Evolutionary conservation across 495 filamentous ascomycete species (phyloP).

Genomic region (Talaromyces adpressus): DNA sequence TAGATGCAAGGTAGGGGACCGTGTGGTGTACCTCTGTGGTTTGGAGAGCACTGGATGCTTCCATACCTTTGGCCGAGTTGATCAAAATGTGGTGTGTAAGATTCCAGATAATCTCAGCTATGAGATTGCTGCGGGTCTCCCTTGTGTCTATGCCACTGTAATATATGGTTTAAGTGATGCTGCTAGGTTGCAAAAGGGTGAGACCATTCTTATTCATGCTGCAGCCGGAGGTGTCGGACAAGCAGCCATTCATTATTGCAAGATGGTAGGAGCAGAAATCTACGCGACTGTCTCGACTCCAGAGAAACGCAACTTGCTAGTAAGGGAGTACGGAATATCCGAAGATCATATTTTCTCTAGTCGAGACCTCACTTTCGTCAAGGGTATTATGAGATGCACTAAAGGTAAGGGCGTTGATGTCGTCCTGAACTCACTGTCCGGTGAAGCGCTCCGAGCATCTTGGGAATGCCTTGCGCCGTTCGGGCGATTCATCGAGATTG

Average conservation of each 20-base stretch:
- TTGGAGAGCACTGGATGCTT: slow-evolving; percentile 2
- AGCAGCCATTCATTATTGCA: slow-evolving; percentile 36
- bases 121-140: slow-evolving; percentile 22
- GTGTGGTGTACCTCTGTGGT: slow-evolving; percentile 25
- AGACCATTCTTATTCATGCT: slow-evolving; percentile 46
- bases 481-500: slow-evolving; percentile 40
- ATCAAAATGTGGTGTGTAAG: slow-evolving; percentile 2
- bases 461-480: slow-evolving; percentile 44
- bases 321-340: slow-evolving; percentile 27
- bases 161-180: slow-evolving; percentile 24
- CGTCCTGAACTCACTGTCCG: too few relatives aligned
- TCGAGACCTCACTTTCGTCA: slow-evolving; percentile 35
- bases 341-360: slow-evolving; percentile 41
- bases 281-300: slow-evolving; percentile 38
- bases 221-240: slow-evolving; percentile 42
- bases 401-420: too few relatives aligned
- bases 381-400: slow-evolving; percentile 42
- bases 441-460: slow-evolving; percentile 32
- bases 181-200: slow-evolving; percentile 19
- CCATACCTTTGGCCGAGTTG: slow-evolving; percentile 3
- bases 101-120: slow-evolving; percentile 20
- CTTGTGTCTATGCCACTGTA: slow-evolving; percentile 24
- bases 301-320: slow-evolving; percentile 32
- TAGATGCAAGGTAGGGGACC: slow-evolving; percentile 42
- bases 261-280: slow-evolving; percentile 24